These are phyloP conservation scores for Exophiala oligosperma DNA, from an alignment of 2,329 filamentous ascomycete genomes.

Conservation along the genomic window DNA sequence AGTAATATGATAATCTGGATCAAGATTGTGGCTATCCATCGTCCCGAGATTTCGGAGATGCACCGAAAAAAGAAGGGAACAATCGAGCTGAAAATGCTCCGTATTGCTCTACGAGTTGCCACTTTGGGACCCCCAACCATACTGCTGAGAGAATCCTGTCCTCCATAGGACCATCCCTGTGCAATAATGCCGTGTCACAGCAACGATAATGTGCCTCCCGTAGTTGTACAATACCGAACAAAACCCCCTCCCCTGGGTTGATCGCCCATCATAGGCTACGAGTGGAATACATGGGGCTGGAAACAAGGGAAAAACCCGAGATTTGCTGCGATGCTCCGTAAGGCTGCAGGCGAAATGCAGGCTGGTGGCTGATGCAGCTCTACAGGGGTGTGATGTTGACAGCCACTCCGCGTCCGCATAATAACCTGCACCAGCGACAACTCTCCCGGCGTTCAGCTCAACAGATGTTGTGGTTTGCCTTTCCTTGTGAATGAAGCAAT, in stretches of 20 bases:
- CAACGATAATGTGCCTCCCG: no score
- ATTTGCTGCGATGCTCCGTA: not conserved
- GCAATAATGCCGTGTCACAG: not conserved
- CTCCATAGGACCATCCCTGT: not conserved
- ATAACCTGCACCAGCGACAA: not conserved
- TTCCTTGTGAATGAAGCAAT: no score
- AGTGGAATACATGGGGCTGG: constrained; percentile 3
- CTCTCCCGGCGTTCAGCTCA: not conserved
- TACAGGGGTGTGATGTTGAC: constrained; percentile 1
- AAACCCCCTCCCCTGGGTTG: not conserved
- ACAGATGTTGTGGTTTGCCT: not conserved
- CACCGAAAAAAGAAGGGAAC: no score
- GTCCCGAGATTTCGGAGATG: no score
- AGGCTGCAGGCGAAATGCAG: not conserved
- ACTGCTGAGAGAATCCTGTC: not conserved
- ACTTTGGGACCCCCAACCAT: no score
- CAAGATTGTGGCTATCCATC: no score
- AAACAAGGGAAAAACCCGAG: constrained; percentile 3
- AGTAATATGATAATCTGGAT: no score
- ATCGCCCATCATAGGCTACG: not conserved
- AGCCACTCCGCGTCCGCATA: not conserved
- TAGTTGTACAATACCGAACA: constrained; percentile 5
- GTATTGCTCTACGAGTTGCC: no score
- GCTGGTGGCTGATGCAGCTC: not conserved
- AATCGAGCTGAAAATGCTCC: no score